Evolutionary conservation across 768 basidiomycete species (phyloP).

Genomic region (Agrocybe pediades): DNA sequence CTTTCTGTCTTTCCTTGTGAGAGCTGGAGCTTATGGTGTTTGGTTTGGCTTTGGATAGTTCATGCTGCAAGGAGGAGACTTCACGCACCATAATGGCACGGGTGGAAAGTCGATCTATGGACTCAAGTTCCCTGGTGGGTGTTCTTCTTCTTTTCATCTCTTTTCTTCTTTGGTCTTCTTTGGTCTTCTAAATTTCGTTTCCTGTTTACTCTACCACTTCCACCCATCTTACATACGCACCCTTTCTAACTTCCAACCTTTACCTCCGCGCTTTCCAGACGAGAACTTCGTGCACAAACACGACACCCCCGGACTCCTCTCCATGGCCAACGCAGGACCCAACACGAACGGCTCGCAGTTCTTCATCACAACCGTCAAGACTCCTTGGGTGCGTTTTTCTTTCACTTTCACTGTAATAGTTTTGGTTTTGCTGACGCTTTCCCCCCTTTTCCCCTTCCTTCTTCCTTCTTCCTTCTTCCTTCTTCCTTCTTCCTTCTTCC

Average conservation of each 20-base stretch:
- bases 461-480: background rate
- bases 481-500: background rate
- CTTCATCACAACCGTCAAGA: conserved; percentile 74
- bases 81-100: conserved; percentile 73
- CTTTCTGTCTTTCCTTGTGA: background rate
- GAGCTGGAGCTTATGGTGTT: background rate
- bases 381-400: conserved; percentile 56
- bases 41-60: conserved; percentile 40
- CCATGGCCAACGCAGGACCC: conserved; percentile 85
- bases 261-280: conserved; percentile 39
- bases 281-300: conserved; percentile 84
- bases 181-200: background rate
- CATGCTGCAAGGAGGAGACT: conserved; percentile 90
- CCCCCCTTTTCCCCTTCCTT: background rate
- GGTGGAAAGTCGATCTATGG: conserved; percentile 90
- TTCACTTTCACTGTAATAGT: background rate
- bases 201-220: background rate
- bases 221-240: too few relatives aligned
- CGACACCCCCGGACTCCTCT: conserved; percentile 61
- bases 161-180: background rate
- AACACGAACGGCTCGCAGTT: conserved; percentile 86
- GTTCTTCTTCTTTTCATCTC: background rate
- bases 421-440: background rate
- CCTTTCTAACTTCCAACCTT: too few relatives aligned
- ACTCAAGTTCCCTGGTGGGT: conserved; percentile 69